Evolutionary conservation across 2,329 filamentous ascomycete species (phyloP).

Genomic region (Pseudogymnoascus sp.): DNA sequence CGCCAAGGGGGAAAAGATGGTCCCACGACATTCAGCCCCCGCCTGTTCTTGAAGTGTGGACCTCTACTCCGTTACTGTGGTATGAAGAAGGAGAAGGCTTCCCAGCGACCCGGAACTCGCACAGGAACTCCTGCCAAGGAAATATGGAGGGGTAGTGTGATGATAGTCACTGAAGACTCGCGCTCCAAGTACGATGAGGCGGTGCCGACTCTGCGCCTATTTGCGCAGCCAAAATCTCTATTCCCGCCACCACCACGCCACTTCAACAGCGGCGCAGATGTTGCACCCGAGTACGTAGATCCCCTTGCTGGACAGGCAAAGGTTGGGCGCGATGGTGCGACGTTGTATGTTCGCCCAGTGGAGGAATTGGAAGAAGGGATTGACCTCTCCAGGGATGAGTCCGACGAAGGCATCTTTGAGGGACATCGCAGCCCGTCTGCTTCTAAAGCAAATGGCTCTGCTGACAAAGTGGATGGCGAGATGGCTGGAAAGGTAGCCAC

Average conservation of each 20-base stretch:
- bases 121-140: constrained; percentile 46
- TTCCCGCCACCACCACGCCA: constrained; percentile 68
- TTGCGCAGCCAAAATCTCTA: constrained; percentile 76
- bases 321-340: constrained; percentile 73
- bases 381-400: constrained; percentile 72
- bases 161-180: constrained; percentile 87
- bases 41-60: constrained; percentile 79
- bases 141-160: constrained; percentile 84
- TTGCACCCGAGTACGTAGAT: constrained; percentile 78
- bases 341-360: constrained; percentile 81
- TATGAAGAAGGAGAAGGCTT: constrained; percentile 53
- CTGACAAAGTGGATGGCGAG: constrained; percentile 63
- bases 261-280: constrained; percentile 50
- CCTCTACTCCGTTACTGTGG: constrained; percentile 86
- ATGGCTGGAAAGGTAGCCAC: constrained; percentile 73
- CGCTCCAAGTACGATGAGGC: constrained; percentile 73
- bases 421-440: constrained; percentile 46
- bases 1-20: neutral
- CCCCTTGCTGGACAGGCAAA: constrained; percentile 83
- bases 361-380: constrained; percentile 70
- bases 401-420: constrained; percentile 76
- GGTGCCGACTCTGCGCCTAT: constrained; percentile 70
- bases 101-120: constrained; percentile 28
- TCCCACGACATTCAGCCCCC: constrained; percentile 70
- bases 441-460: constrained; percentile 45